phyloP scores from a whole-genome alignment of 1,284 basidiomycete genomes.

The Caloboletus inedulis region DNA sequence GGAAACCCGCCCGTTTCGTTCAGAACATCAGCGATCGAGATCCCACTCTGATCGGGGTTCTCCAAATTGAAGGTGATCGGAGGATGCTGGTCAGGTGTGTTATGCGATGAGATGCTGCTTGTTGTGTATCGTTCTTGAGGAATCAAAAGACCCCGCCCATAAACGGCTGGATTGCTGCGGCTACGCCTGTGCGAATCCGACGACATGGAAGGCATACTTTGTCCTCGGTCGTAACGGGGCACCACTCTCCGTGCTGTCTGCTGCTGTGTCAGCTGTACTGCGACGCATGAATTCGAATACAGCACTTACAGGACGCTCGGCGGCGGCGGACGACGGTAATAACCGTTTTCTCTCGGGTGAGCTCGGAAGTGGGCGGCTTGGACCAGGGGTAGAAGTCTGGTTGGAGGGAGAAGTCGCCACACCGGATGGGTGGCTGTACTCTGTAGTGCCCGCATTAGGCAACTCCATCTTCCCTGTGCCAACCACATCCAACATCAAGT shows the following conservation, averaged over 20 bases:
- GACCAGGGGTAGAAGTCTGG: conserved; percentile 1
- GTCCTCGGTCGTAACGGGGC: conserved; percentile 15
- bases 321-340: conserved; percentile 9
- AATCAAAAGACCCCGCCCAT: conserved; percentile 21
- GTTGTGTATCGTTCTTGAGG: conserved; percentile 25
- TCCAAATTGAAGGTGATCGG: conserved; percentile 23
- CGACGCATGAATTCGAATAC: not conserved
- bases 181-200: conserved; percentile 5
- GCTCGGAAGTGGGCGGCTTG: conserved; percentile 13
- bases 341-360: conserved; percentile 25
- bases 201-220: conserved; percentile 10
- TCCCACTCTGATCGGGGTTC: conserved; percentile 17
- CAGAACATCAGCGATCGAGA: conserved; percentile 25
- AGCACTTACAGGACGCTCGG: conserved; percentile 21
- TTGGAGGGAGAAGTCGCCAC: conserved; percentile 13
- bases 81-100: not conserved
- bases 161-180: not conserved
- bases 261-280: conserved; percentile 19
- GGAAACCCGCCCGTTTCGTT: conserved; percentile 6
- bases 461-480: conserved; percentile 5
- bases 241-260: conserved; percentile 21
- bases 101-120: conserved; percentile 11
- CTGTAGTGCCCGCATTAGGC: not conserved
- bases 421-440: conserved; percentile 22
- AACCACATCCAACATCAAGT: not conserved